phyloP scores from a whole-genome alignment of 2,329 filamentous ascomycete species.

The Clonostachys rhizophaga region DNA sequence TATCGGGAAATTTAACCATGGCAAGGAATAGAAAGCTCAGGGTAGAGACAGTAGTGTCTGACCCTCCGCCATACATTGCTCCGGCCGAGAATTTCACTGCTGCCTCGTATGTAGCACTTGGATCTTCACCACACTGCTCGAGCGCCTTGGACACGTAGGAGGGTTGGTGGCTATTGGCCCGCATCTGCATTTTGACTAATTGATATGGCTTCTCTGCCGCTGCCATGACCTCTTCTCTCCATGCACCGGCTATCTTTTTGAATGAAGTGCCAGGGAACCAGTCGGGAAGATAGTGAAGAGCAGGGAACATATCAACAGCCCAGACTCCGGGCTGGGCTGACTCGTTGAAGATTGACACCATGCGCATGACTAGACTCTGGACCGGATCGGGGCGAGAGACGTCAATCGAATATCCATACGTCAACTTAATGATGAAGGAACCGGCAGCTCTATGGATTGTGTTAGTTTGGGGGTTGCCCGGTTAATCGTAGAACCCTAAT shows the following conservation, averaged over 20 bases:
- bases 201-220: constrained; percentile 9
- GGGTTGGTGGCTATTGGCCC: neutral
- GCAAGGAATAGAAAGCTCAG: constrained; percentile 12
- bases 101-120: constrained; percentile 3
- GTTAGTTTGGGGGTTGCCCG: no score
- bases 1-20: constrained; percentile 13
- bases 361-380: constrained; percentile 10
- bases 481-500: neutral
- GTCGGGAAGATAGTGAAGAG: constrained; percentile 3
- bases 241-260: constrained; percentile 11
- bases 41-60: constrained; percentile 12
- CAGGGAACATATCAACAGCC: constrained; percentile 14
- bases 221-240: constrained; percentile 7
- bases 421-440: constrained; percentile 6
- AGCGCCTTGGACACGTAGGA: constrained; percentile 2
- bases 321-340: constrained; percentile 12
- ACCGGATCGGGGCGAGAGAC: constrained; percentile 8
- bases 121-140: neutral
- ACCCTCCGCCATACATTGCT: constrained; percentile 9
- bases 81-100: constrained; percentile 5
- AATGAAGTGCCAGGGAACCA: constrained; percentile 13
- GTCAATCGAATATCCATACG: constrained; percentile 11
- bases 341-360: constrained; percentile 11
- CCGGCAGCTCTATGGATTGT: neutral
- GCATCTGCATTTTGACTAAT: constrained; percentile 11